Conservation (phyloP, 164 flowering plant genomes). For the Warburgia ugandensis region DNA sequence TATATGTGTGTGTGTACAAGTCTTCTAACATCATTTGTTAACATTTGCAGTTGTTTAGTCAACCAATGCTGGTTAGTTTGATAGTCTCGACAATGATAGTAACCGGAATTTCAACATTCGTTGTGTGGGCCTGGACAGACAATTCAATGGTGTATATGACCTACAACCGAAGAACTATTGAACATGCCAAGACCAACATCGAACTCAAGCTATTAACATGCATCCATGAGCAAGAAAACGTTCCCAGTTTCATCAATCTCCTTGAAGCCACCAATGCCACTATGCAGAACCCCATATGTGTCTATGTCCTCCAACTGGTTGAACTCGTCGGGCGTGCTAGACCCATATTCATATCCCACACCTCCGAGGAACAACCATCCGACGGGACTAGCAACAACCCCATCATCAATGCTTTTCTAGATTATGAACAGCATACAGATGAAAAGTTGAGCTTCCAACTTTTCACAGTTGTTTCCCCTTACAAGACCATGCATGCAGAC, state of each 20-base stretch:
- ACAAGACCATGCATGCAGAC: constrained; percentile 29
- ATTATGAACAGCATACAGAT: constrained; percentile 11
- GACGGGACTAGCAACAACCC: too few relatives aligned
- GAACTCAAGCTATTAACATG: constrained; percentile 38
- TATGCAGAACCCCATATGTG: constrained; percentile 25
- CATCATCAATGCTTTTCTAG: constrained; percentile 23
- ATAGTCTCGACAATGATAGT: constrained; percentile 22
- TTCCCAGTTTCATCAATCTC: constrained; percentile 35
- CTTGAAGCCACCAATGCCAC: constrained; percentile 44
- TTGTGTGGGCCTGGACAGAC: too few relatives aligned
- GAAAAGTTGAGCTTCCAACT: constrained; percentile 10
- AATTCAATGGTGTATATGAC: too few relatives aligned
- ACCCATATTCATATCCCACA: constrained; percentile 18
- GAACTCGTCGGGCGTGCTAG: constrained; percentile 41
- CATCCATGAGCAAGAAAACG: constrained; percentile 36
- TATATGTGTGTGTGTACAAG: too few relatives aligned
- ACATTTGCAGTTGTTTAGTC: too few relatives aligned
- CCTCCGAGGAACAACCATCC: too few relatives aligned
- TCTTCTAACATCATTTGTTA: too few relatives aligned
- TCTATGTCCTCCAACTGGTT: constrained; percentile 38
- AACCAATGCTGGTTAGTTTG: too few relatives aligned
- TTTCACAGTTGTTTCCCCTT: constrained; percentile 20
- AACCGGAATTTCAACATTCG: constrained; percentile 43
- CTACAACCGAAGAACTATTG: constrained; percentile 48
- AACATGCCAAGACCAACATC: constrained; percentile 33